These are phyloP conservation scores for Hydnomerulius pinastri DNA, from an alignment of 768 basidiomycete species.

Conservation along the genomic window DNA sequence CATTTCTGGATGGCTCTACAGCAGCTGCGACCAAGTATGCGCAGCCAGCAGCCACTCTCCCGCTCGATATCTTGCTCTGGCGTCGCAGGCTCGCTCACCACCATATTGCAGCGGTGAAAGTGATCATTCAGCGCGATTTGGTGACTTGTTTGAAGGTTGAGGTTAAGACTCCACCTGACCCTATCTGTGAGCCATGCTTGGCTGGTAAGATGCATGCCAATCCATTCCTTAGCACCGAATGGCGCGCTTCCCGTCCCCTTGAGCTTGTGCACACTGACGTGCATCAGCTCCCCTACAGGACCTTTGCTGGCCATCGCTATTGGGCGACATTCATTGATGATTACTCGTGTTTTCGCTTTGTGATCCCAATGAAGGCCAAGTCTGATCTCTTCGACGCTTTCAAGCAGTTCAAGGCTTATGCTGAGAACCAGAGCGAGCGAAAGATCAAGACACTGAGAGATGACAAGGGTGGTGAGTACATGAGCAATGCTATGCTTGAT, in stretches of 20 bases:
- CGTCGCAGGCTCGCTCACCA: no score
- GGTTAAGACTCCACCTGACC: slow-evolving; percentile 8
- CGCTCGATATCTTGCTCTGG: no score
- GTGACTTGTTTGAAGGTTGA: no score
- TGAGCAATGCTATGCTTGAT: no score
- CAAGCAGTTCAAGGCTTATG: slow-evolving; percentile 29
- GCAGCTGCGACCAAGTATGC: no score
- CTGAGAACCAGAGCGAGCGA: slow-evolving; percentile 22
- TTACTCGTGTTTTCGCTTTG: slow-evolving; percentile 16
- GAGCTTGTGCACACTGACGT: slow-evolving; percentile 28
- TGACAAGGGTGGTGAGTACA: no score
- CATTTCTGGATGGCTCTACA: no score
- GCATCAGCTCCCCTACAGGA: slow-evolving; percentile 4
- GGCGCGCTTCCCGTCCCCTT: slow-evolving; percentile 2
- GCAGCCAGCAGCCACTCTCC: no score
- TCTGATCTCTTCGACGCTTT: slow-evolving; percentile 22
- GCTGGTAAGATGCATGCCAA: slow-evolving; percentile 22
- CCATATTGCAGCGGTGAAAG: no score
- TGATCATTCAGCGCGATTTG: no score
- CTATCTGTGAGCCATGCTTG: no score
- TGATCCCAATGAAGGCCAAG: slow-evolving; percentile 18
- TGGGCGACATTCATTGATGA: slow-evolving; percentile 5
- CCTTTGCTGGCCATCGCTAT: slow-evolving; percentile 6
- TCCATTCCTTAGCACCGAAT: slow-evolving; percentile 14
- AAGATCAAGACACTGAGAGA: slow-evolving; percentile 18